Evolutionary conservation across 306 rosid genomes (phyloP), one percentile per base, ranked within the genome.

Genomic region (Sicyos baderoa): DNA sequence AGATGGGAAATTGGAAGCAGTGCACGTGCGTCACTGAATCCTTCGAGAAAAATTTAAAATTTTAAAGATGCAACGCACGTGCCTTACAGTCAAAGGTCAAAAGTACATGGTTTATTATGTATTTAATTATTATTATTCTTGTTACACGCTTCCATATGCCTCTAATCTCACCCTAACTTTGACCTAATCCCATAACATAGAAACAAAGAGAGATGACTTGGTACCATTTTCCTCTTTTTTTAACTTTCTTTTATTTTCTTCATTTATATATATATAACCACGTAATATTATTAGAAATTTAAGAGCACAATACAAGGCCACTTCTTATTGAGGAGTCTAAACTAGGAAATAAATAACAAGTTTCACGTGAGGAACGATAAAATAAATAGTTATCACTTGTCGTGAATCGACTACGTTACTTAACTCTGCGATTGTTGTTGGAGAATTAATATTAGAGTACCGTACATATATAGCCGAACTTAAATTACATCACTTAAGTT

Each of bases 71-170:
- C 49, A 47, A 53, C 76, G 76, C 76, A 73, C 76, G 76, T 73
- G 71, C 76, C 76, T 63, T 27, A n/a, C 53, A 19, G 76, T 73
- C 76, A 73, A 73, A 61, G 76, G 76, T 73, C 76, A 60, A 73
- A 73, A 63, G 76, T 27, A 1, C 37, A 32, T 42, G 1, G 35
- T 72, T 42, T 52, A 27, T 71, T 37, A 32, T 42, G 27, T 49
- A 12, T 71, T 71, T 37, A 37, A 37, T 37, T 56, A 71, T 47
- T 52, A 23, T n/a, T 22, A 12, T 45, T 45, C 19, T 21, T 45
- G 19, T 65, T 19, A 54, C 71, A 65, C 54, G 71, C 37, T 40
- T 65, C 54, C 71, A 45, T 65, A 45, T 65, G 71, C 29, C 13
- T 40, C 71, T 42, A 45, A 45, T 45, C 19, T 40, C 69, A 35